Percentiles rank a stretch among this genome's conserved stretches.
phyloP scores from a whole-genome alignment of 225 moss, liverwort and hornwort species.

The Neckera pumila region DNA sequence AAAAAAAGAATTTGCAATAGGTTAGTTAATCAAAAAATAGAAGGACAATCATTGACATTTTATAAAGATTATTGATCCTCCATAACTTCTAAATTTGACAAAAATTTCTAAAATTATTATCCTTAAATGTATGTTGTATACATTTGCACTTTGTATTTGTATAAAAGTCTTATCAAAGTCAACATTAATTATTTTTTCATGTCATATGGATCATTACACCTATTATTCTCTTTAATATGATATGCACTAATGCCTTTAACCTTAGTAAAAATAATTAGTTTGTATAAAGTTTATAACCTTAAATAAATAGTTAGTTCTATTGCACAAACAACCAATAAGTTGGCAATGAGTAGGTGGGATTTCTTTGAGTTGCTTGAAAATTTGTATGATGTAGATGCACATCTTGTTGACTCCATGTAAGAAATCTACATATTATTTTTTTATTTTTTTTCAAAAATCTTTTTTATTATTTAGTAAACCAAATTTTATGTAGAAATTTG shows the following conservation, averaged over 20 bases:
- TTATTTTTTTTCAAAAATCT: not conserved
- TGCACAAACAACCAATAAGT: not conserved
- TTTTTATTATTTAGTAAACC: fast-evolving
- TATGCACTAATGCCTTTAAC: not conserved
- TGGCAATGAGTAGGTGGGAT: not conserved
- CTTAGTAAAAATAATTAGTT: not conserved
- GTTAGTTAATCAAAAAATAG: not conserved
- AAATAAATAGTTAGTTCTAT: not conserved
- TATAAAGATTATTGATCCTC: too few relatives aligned
- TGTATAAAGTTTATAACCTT: not conserved
- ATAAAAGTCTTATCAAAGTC: not conserved
- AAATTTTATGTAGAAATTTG: not conserved
- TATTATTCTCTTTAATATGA: not conserved
- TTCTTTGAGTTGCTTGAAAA: fast-evolving
- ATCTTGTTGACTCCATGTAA: not conserved
- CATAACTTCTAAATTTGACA: fast-evolving
- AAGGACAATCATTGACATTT: not conserved
- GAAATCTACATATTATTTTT: not conserved
- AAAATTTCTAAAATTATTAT: not conserved
- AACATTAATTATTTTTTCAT: not conserved
- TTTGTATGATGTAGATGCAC: not conserved
- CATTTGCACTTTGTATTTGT: not conserved
- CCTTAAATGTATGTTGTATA: not conserved
- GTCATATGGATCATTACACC: too few relatives aligned
- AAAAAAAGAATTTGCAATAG: not conserved